Evolutionary conservation across 2,329 filamentous ascomycete species (phyloP), one percentile per base, ranked within the genome.

Genomic region (Annulohypoxylon truncatum): DNA sequence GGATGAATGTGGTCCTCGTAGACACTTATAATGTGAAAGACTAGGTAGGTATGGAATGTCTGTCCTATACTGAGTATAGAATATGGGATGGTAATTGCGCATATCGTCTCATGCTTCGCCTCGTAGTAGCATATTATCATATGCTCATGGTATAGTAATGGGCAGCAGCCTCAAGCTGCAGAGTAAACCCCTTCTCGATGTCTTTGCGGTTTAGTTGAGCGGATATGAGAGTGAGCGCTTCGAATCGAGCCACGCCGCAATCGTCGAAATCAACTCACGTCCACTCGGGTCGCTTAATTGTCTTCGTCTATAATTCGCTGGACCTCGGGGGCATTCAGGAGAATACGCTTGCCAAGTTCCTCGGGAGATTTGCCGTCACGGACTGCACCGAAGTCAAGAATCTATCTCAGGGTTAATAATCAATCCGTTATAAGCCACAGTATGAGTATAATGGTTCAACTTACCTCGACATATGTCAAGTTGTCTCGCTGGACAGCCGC

Each of bases 381-480:
- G 50, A 92, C 90, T 69, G 96, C 96, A 64, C 96, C 96, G 80
- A 98, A 99, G 80, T 99, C 96, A 65, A 99, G 90, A 71, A 99
- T 95, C 96, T 98, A 71, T 8, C 66, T 58, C 42, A 33, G n/a
- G 1, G 75, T 84, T 77, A 82, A 79, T 15, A 66, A 48, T 54
- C 15, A 65, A 47, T 29, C 28, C 7, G 20, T 8, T 13, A 29
- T 10, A 12, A 38, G 24, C 18, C 9, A 13, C 2, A 3, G 10
- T 51, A 1, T 2, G 3, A 2, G 9, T 35, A 31, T 24, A 5
- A 31, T 8, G 12, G 18, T 42, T 20, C 22, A 52, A 80, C 89
- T 82, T 79, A 97, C 96, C 88, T 99, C 96, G 63, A 99, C 94
- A 78, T 97, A 99, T 18, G 96, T 99, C 73, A 97, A 81, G 74